Conservation (phyloP, 2,329 filamentous ascomycete species). For the Aspergillus sp. region DNA sequence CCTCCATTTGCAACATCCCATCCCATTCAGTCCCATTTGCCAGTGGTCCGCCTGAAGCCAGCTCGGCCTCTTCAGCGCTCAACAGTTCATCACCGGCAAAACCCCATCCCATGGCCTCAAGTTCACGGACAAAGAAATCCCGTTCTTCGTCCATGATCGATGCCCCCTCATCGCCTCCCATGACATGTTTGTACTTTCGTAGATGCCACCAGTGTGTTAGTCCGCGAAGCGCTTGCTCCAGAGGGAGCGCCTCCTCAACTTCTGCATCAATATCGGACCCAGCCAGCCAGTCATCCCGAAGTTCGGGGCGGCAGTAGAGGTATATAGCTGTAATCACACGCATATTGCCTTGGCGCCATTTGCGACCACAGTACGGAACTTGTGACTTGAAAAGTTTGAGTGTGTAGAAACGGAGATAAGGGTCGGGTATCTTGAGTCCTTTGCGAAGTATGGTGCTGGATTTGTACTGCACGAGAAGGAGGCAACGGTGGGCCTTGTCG, state of each 20-base stretch:
- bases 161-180: slow-evolving; percentile 53
- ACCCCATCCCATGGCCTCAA: slow-evolving; percentile 67
- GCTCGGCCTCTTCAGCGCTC: slow-evolving; percentile 28
- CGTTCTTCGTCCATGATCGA: slow-evolving; percentile 68
- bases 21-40: slow-evolving; percentile 38
- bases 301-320: slow-evolving; percentile 85
- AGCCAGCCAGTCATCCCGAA: slow-evolving; percentile 90
- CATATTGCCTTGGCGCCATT: slow-evolving; percentile 99
- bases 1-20: slow-evolving; percentile 37
- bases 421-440: slow-evolving; percentile 85
- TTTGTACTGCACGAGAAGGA: slow-evolving; percentile 94
- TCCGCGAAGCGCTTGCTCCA: slow-evolving; percentile 86
- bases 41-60: slow-evolving; percentile 26
- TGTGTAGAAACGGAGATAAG: slow-evolving; percentile 84
- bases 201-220: slow-evolving; percentile 95
- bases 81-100: slow-evolving; percentile 37
- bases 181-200: slow-evolving; percentile 74
- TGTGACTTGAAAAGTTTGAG: slow-evolving; percentile 98
- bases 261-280: slow-evolving; percentile 90
- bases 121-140: slow-evolving; percentile 75
- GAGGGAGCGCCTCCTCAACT: slow-evolving; percentile 85
- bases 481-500: slow-evolving; percentile 88
- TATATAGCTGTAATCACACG: slow-evolving; percentile 97
- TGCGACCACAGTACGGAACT: slow-evolving; percentile 94
- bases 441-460: slow-evolving; percentile 89